phyloP scores from a whole-genome alignment of 2,329 filamentous ascomycete genomes.

The Sordariomycetes sp. region DNA sequence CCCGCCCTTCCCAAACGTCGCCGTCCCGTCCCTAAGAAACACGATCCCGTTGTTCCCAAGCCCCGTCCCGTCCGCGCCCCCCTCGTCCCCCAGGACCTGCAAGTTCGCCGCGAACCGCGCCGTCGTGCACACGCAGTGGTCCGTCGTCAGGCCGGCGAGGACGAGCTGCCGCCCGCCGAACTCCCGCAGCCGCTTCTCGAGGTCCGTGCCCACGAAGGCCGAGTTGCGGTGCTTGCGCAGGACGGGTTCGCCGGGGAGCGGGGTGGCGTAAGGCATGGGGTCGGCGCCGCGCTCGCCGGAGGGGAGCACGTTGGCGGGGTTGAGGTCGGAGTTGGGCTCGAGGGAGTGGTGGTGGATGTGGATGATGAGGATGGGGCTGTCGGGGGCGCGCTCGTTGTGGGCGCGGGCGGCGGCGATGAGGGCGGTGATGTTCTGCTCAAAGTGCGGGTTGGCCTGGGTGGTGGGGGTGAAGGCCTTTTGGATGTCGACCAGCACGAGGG shows the following conservation, averaged over 20 bases:
- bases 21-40: not conserved
- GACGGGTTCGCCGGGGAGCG: not conserved
- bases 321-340: not conserved
- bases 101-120: not conserved
- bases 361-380: not conserved
- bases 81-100: not conserved
- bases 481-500: not conserved
- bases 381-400: not conserved
- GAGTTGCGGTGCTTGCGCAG: not conserved
- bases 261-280: not conserved
- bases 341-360: not conserved
- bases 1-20: not conserved
- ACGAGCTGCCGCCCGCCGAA: not conserved
- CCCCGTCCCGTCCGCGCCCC: not conserved
- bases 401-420: not conserved
- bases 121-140: not conserved
- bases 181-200: not conserved
- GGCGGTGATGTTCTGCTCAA: not conserved
- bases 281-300: not conserved
- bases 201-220: not conserved
- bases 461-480: not conserved
- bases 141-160: not conserved
- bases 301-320: not conserved
- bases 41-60: not conserved
- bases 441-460: not conserved